Percentiles rank a stretch among this genome's conserved stretches.
Evolutionary conservation across 2,329 filamentous ascomycete species (phyloP).

Genomic region (Alternaria metachromatica): DNA sequence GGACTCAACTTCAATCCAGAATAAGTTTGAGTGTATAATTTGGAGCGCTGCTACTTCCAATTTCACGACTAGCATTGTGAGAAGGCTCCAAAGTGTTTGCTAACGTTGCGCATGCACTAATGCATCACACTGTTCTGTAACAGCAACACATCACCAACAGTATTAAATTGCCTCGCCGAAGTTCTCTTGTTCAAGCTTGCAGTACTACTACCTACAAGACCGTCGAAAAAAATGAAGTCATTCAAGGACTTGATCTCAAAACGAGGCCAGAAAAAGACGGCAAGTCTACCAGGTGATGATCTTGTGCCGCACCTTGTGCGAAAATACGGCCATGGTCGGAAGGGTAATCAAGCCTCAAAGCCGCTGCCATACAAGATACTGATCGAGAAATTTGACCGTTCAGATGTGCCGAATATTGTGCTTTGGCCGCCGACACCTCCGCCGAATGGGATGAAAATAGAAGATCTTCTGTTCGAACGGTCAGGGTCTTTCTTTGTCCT

Average conservation of each 20-base stretch:
- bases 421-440: not conserved
- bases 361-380: not conserved
- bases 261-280: not conserved
- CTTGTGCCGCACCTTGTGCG: not conserved
- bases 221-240: not conserved
- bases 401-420: not conserved
- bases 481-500: not conserved
- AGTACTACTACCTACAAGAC: not conserved
- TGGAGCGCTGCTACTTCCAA: not conserved
- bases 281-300: not conserved
- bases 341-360: not conserved
- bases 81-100: not conserved
- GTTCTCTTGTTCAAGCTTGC: not conserved
- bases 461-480: not conserved
- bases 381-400: not conserved
- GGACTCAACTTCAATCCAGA: not conserved
- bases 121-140: not conserved
- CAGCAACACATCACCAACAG: not conserved
- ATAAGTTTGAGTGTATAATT: not conserved
- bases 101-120: not conserved
- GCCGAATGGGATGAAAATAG: not conserved
- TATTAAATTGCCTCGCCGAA: not conserved
- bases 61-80: not conserved
- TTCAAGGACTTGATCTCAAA: not conserved
- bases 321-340: not conserved